Evolutionary conservation across 1,284 basidiomycete species (phyloP), one percentile per base, ranked within the genome.

Genomic region (Takashimella tepidaria): DNA sequence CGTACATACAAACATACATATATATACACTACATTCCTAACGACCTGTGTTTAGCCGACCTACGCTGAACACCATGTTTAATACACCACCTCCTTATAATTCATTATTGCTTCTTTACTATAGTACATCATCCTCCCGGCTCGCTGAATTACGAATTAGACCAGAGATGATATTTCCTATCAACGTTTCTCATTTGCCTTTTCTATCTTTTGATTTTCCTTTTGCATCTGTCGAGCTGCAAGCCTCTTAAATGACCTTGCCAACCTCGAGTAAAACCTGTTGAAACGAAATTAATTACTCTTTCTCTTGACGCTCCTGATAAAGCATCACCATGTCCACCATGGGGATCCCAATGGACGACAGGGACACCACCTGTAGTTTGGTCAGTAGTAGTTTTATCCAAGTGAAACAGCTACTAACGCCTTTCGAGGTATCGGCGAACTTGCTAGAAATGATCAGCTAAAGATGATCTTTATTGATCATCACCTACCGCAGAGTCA

Each of bases 311-410:
- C 50, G 76, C 70, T 10, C 83, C 76, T 23, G 83, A 71, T 20
- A 92, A 78, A 10, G 87, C 84, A 63, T 87, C 81, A 1, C 89
- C 89, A 67, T 92, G 89, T 2, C 78, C 79, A 4, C 81, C 87
- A 8, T 82, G 65, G 2, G 84, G 80, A 66, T 90, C 83, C 65
- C 83, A 87, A 74, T 81, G 83, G 4, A 92, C 74, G 66, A 84
- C 80, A 41, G 78, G 78, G 23, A 90, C 78, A 4, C 89, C 89
- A 67, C 91, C 87, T 51, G 83, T 5, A 20, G 42, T 51, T 40
- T 45, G 49, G 27, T 11, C 4, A 8, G 47, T 22, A 13, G 25
- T 46, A 43, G 27, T 19, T 10, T 43, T 44, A 16, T 48, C 50
- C 45, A 45, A 11, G 13, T 26, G 49, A 27, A 23, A 16, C 12